Conservation (phyloP, 129 eudicot species). For the Ambrosia trifida region DNA sequence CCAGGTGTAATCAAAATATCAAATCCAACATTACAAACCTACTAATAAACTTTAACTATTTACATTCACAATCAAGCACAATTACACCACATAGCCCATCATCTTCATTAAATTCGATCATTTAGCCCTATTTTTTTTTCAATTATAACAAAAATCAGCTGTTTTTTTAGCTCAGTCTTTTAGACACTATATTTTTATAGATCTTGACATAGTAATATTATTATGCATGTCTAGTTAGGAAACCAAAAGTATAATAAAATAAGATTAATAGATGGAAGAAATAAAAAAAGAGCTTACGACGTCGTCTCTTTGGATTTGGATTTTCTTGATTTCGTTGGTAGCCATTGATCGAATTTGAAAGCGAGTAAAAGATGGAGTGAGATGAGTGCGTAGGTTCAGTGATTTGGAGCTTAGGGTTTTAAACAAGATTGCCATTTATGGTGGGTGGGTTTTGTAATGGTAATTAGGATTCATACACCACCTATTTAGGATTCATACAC, state of each 20-base stretch:
- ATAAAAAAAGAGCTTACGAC: constrained; percentile 37
- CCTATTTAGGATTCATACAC: too few species aligned
- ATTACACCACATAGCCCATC: constrained; percentile 7
- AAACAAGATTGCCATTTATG: constrained; percentile 20
- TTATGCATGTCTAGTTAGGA: too few species aligned
- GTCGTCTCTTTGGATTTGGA: constrained; percentile 77
- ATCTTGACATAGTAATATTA: too few species aligned
- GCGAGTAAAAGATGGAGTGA: constrained; percentile 23
- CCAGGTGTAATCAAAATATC: too few species aligned
- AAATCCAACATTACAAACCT: too few species aligned
- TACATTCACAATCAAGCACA: not conserved
- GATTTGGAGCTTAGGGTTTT: constrained; percentile 33
- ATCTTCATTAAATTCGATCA: constrained; percentile 10
- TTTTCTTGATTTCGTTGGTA: constrained; percentile 57
- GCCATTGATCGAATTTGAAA: constrained; percentile 56
- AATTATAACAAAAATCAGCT: not conserved
- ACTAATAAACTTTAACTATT: not conserved
- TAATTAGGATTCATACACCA: too few species aligned
- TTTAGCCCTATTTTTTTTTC: not conserved
- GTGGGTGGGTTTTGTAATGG: not conserved
- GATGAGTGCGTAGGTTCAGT: constrained; percentile 1
- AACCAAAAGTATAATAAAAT: too few species aligned
- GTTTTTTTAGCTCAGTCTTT: too few species aligned
- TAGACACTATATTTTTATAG: too few species aligned
- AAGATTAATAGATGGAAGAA: not conserved